Evolutionary conservation across 306 rosid genomes (phyloP).

Genomic region (Betula pendula): DNA sequence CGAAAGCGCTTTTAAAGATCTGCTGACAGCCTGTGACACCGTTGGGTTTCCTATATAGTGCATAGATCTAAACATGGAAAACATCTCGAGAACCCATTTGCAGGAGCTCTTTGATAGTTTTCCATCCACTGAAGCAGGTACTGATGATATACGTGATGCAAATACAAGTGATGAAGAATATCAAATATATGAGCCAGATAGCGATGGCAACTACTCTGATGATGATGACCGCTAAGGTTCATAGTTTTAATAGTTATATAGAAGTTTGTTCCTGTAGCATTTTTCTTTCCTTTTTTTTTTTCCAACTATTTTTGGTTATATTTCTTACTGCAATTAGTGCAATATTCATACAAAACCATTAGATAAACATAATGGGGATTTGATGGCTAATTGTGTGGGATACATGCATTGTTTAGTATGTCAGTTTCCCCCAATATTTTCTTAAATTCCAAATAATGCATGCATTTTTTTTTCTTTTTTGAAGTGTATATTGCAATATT

Average conservation of each 20-base stretch:
- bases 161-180: slow-evolving; percentile 66
- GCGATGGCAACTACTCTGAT: slow-evolving; percentile 47
- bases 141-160: slow-evolving; percentile 24
- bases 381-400: background rate
- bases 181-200: slow-evolving; percentile 61
- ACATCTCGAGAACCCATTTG: slow-evolving; percentile 69
- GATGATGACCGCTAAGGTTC: slow-evolving; percentile 30
- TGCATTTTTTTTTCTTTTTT: no score
- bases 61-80: slow-evolving; percentile 54
- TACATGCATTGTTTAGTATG: background rate
- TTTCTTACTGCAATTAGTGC: background rate
- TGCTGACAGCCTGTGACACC: background rate
- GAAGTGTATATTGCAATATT: background rate
- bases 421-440: background rate
- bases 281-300: background rate
- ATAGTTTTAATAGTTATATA: background rate
- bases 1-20: slow-evolving; percentile 7
- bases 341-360: background rate
- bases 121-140: slow-evolving; percentile 44
- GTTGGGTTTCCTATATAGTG: slow-evolving; percentile 46
- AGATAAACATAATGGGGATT: background rate
- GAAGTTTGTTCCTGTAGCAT: background rate
- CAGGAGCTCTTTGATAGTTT: slow-evolving; percentile 88
- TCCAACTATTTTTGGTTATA: background rate
- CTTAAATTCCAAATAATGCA: background rate